A percentile compares a stretch with the other conserved stretches of the same genome.
Conservation (phyloP, 2,329 filamentous ascomycete species). For the Chrysoporthe puriensis region DNA sequence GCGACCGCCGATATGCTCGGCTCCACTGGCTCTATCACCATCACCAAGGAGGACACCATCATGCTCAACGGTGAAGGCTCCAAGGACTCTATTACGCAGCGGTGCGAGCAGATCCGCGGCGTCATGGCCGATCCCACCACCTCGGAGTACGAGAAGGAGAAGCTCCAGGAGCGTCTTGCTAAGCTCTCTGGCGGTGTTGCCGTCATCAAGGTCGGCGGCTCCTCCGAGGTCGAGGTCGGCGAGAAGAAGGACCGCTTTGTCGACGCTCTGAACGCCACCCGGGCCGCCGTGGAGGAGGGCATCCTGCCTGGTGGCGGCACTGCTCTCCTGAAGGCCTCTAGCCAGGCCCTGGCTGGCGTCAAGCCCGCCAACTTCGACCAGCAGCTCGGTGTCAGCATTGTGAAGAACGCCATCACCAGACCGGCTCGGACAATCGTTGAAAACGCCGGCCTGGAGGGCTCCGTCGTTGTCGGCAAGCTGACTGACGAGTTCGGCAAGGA, state of each 20-base stretch:
- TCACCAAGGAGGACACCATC: conserved; percentile 99
- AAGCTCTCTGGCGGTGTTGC: conserved; percentile 99
- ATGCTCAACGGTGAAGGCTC: conserved; percentile 94
- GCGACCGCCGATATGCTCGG: conserved; percentile 94
- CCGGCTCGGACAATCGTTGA: conserved; percentile 95
- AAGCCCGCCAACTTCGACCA: conserved; percentile 98
- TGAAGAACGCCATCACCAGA: conserved; percentile 97
- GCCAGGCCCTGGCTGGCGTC: conserved; percentile 80
- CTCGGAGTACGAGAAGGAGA: conserved; percentile 99
- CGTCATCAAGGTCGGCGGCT: conserved; percentile 98
- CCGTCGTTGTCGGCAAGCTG: conserved; percentile 96
- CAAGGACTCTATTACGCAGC: conserved; percentile 92
- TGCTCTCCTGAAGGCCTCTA: conserved; percentile 94
- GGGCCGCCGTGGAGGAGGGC: conserved; percentile 97
- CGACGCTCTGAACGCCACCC: conserved; percentile 96
- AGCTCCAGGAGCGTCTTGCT: conserved; percentile 98
- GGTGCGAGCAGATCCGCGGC: conserved; percentile 98
- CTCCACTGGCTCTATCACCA: conserved; percentile 96
- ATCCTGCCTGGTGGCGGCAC: conserved; percentile 99
- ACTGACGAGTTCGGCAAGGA: conserved; percentile 88
- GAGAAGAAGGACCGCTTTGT: conserved; percentile 99
- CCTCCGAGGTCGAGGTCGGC: conserved; percentile 96
- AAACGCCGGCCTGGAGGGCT: conserved; percentile 95
- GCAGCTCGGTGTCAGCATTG: conserved; percentile 95
- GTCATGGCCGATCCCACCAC: conserved; percentile 93